These are phyloP conservation scores for Penicillium sp. DNA, from an alignment of 2,329 filamentous ascomycete species.

Conservation along the genomic window DNA sequence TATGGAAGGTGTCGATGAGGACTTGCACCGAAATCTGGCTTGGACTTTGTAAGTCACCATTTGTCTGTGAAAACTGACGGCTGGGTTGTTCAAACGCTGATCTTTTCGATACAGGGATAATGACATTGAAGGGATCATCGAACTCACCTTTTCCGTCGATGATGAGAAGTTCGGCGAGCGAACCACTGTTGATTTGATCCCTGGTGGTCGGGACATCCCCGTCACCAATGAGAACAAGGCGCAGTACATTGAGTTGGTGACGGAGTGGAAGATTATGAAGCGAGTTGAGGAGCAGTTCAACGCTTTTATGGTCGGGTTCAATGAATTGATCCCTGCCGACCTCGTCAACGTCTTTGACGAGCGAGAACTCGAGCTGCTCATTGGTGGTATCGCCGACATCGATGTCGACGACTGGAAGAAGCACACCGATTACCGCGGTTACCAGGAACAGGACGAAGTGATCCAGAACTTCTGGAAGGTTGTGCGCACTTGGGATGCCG, in stretches of 20 bases:
- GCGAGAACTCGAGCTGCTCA: slow-evolving; percentile 89
- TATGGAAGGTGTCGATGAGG: slow-evolving; percentile 98
- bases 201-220: slow-evolving; percentile 81
- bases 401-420: slow-evolving; percentile 99
- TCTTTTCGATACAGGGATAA: slow-evolving; percentile 59
- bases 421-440: slow-evolving; percentile 97
- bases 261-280: slow-evolving; percentile 98
- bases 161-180: slow-evolving; percentile 96
- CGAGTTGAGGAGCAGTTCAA: slow-evolving; percentile 97
- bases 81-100: slow-evolving; percentile 15
- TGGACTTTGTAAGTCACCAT: slow-evolving; percentile 70
- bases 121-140: slow-evolving; percentile 89
- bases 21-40: slow-evolving; percentile 91
- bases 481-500: slow-evolving; percentile 92
- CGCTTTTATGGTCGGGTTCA: slow-evolving; percentile 94
- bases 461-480: slow-evolving; percentile 98
- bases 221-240: slow-evolving; percentile 99
- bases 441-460: slow-evolving; percentile 95
- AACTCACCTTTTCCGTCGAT: slow-evolving; percentile 94
- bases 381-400: slow-evolving; percentile 98
- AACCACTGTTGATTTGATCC: slow-evolving; percentile 88
- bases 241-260: slow-evolving; percentile 98
- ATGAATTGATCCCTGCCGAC: slow-evolving; percentile 93
- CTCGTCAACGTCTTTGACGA: slow-evolving; percentile 98
- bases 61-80: not conserved